Conservation (phyloP, 2,329 filamentous ascomycete species). For the Grosmannia clavigera region DNA sequence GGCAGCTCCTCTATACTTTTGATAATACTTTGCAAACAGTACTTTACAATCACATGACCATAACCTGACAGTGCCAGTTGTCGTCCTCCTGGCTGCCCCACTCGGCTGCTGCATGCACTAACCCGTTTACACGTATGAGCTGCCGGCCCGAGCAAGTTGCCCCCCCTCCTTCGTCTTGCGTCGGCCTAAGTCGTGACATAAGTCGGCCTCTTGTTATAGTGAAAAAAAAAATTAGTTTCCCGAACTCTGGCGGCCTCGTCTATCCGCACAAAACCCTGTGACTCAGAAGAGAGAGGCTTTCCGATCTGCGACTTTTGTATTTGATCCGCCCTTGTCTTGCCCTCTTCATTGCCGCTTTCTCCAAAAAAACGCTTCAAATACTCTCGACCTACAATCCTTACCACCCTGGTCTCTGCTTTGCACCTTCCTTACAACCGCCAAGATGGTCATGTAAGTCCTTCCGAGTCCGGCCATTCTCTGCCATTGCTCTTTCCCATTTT, state of each 20-base stretch:
- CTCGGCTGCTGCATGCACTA: background rate
- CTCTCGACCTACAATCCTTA: background rate
- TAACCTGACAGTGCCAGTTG: background rate
- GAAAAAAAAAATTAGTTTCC: background rate
- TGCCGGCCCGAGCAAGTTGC: background rate
- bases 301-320: background rate
- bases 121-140: background rate
- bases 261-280: background rate
- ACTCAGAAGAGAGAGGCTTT: background rate
- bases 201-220: background rate
- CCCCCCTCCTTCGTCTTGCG: background rate
- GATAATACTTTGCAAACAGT: too few species aligned
- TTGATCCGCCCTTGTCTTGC: background rate
- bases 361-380: background rate
- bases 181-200: background rate
- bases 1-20: too few species aligned
- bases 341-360: background rate
- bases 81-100: background rate
- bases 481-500: background rate
- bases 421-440: background rate
- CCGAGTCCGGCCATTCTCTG: background rate
- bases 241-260: background rate
- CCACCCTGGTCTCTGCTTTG: background rate
- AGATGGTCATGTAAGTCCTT: background rate
- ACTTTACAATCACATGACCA: background rate